Conservation (phyloP, 345 rosid genomes). For the Rhizophora apiculata region DNA sequence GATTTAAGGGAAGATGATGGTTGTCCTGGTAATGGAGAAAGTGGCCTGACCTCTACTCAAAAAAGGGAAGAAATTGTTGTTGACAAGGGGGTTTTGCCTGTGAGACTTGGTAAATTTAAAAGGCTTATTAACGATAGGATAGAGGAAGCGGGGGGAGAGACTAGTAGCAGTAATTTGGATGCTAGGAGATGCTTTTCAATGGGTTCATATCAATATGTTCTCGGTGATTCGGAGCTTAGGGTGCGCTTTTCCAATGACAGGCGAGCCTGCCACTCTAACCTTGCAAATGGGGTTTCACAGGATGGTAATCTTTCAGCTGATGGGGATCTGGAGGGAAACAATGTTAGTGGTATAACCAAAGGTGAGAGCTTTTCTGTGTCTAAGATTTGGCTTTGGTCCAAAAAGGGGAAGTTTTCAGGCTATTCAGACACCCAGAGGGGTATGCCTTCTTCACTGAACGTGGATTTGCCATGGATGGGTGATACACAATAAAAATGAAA, state of each 20-base stretch:
- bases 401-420: slow-evolving; percentile 54
- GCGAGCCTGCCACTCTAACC: slow-evolving; percentile 20
- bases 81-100: slow-evolving; percentile 64
- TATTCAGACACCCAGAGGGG: slow-evolving; percentile 41
- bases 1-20: slow-evolving; percentile 64
- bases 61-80: slow-evolving; percentile 60
- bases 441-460: slow-evolving; percentile 55
- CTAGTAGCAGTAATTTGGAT: slow-evolving; percentile 76
- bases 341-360: slow-evolving; percentile 51
- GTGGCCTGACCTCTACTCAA: slow-evolving; percentile 28
- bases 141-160: slow-evolving; percentile 58
- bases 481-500: slow-evolving; percentile 41
- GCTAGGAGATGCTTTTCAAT: slow-evolving; percentile 83
- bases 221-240: slow-evolving; percentile 57
- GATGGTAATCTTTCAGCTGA: slow-evolving; percentile 35
- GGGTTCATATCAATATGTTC: slow-evolving; percentile 85
- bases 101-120: slow-evolving; percentile 77
- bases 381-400: slow-evolving; percentile 89
- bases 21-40: slow-evolving; percentile 37
- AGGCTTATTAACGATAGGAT: slow-evolving; percentile 37
- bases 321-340: slow-evolving; percentile 48
- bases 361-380: slow-evolving; percentile 86
- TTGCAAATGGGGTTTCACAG: slow-evolving; percentile 25
- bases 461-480: slow-evolving; percentile 64
- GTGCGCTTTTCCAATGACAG: slow-evolving; percentile 43